Conservation (phyloP, 352 stramenopile species). For the Nothophytophthora sp. region DNA sequence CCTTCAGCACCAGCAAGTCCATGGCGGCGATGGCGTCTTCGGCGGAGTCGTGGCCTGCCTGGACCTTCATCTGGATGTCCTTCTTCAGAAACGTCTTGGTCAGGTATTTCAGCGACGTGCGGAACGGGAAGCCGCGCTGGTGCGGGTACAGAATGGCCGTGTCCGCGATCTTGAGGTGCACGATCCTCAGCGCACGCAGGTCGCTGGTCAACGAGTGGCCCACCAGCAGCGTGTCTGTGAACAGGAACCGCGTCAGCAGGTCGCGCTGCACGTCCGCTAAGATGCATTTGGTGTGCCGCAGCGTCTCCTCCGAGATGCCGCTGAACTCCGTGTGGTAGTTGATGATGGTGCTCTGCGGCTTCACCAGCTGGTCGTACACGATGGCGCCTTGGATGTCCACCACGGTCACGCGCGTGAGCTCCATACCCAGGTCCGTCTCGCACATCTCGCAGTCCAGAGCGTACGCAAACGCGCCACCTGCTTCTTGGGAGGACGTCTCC, state of each 20-base stretch:
- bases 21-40: conserved; percentile 84
- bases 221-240: conserved; percentile 79
- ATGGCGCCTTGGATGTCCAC: conserved; percentile 54
- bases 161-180: conserved; percentile 72
- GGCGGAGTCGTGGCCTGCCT: conserved; percentile 77
- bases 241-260: conserved; percentile 58
- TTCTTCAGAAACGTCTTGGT: conserved; percentile 81
- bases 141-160: conserved; percentile 88
- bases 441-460: conserved; percentile 92
- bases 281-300: conserved; percentile 54
- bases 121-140: conserved; percentile 80
- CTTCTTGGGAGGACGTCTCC: conserved; percentile 3
- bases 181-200: conserved; percentile 71
- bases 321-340: conserved; percentile 91
- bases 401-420: conserved; percentile 83
- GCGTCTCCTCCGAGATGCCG: conserved; percentile 83
- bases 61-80: conserved; percentile 72
- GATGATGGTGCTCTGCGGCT: conserved; percentile 84
- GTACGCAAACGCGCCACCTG: conserved; percentile 36
- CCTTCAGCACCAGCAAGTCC: conserved; percentile 75
- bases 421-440: conserved; percentile 83
- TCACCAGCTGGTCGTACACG: conserved; percentile 87
- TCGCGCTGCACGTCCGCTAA: conserved; percentile 75
- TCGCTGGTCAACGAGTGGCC: conserved; percentile 89
- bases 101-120: conserved; percentile 81